phyloP scores from a whole-genome alignment of 192 early-diverging fungal genomes.

The Fimicolochytrium jonesii region DNA sequence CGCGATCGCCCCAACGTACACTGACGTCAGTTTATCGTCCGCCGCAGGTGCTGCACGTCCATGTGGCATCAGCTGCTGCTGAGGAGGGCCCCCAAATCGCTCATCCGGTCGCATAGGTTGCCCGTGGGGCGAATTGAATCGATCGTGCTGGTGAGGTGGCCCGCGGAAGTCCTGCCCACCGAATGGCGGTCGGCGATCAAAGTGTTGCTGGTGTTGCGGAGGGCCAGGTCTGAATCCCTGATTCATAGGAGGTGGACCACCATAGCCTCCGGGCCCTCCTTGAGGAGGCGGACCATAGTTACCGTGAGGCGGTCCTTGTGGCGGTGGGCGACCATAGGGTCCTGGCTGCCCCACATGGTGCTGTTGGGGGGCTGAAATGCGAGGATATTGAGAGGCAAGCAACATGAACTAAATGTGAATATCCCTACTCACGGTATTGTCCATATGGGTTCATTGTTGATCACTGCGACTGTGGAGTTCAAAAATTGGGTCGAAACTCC shows the following conservation, averaged over 20 bases:
- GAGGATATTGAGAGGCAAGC: no score
- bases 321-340: neutral
- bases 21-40: constrained; percentile 63
- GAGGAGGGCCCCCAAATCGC: neutral
- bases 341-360: no score
- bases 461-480: no score
- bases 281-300: neutral
- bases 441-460: no score
- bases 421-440: no score
- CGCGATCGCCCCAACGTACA: constrained; percentile 68
- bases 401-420: no score
- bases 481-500: no score
- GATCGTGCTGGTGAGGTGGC: neutral
- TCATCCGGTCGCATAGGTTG: neutral
- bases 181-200: constrained; percentile 10
- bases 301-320: neutral
- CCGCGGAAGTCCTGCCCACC: neutral
- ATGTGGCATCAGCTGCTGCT: neutral
- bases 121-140: neutral
- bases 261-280: neutral
- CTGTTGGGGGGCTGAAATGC: no score
- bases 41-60: constrained; percentile 1
- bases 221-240: neutral
- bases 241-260: constrained; percentile 5
- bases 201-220: neutral